phyloP scores from a whole-genome alignment of 2,329 filamentous ascomycete genomes.

The Xylariaceae sp. region DNA sequence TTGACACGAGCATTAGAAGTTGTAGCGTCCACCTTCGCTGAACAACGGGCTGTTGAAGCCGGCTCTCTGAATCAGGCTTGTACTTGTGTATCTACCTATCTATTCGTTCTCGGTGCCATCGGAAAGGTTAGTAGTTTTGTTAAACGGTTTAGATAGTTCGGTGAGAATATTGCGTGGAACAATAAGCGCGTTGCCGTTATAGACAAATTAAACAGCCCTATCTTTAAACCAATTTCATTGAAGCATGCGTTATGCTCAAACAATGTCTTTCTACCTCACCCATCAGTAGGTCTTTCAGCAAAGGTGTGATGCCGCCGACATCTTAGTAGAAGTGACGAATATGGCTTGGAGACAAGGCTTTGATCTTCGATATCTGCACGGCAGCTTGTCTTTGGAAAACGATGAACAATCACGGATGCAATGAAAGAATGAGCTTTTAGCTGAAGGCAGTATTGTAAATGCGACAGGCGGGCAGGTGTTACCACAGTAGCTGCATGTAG shows the following conservation, averaged over 20 bases:
- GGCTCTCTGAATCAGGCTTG: conserved; percentile 23
- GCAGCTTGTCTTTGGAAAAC: too few relatives aligned
- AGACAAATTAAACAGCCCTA: conserved; percentile 11
- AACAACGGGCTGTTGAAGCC: conserved; percentile 25
- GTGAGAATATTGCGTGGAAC: conserved; percentile 13
- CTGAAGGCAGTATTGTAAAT: too few relatives aligned
- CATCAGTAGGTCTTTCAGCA: conserved; percentile 2
- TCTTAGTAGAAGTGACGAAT: too few relatives aligned
- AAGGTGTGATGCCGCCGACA: too few relatives aligned
- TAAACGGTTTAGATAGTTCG: conserved; percentile 14
- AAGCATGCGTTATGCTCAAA: too few relatives aligned
- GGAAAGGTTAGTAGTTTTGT: conserved; percentile 14
- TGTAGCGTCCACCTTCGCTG: conserved; percentile 28
- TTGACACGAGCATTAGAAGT: conserved; percentile 8
- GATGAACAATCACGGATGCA: too few relatives aligned
- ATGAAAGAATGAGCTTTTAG: too few relatives aligned
- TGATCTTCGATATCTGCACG: too few relatives aligned
- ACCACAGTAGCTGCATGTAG: too few relatives aligned
- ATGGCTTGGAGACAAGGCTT: too few relatives aligned
- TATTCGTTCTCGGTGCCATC: conserved; percentile 21
- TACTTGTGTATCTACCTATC: conserved; percentile 20
- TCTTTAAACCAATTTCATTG: conserved; percentile 15
- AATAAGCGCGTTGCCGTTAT: conserved; percentile 9
- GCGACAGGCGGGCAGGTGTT: too few relatives aligned
- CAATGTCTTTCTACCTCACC: too few relatives aligned